Conservation (phyloP, 2,329 filamentous ascomycete species). For the Phyllosticta citrichinensis region DNA sequence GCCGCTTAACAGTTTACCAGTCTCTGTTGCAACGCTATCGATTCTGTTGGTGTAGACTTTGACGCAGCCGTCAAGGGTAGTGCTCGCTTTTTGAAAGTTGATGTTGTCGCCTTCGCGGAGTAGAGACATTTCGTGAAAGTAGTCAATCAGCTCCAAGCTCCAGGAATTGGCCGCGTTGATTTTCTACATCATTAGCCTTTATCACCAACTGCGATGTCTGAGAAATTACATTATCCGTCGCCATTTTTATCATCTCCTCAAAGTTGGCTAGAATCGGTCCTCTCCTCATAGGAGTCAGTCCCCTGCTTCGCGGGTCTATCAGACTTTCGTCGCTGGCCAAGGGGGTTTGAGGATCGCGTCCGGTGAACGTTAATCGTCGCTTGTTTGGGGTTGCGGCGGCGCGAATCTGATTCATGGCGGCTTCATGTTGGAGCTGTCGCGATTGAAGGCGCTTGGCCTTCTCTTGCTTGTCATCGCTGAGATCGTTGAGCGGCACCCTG, state of each 20-base stretch:
- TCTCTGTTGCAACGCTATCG: slow-evolving; percentile 96
- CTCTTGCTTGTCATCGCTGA: slow-evolving; percentile 92
- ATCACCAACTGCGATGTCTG: not conserved
- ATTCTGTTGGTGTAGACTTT: slow-evolving; percentile 99
- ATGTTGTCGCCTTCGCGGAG: slow-evolving; percentile 93
- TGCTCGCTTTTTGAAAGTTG: slow-evolving; percentile 98
- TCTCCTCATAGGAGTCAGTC: slow-evolving; percentile 90
- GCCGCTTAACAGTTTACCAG: slow-evolving; percentile 86
- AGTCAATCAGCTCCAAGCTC: slow-evolving; percentile 99
- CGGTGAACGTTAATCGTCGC: slow-evolving; percentile 46
- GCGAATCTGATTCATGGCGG: slow-evolving; percentile 86
- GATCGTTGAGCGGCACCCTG: slow-evolving; percentile 91
- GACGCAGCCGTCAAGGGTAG: slow-evolving; percentile 92
- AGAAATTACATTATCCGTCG: slow-evolving; percentile 66
- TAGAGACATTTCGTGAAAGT: slow-evolving; percentile 98
- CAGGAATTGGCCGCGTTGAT: slow-evolving; percentile 98
- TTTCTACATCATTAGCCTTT: slow-evolving; percentile 26
- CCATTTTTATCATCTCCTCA: slow-evolving; percentile 99
- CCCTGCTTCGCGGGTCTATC: slow-evolving; percentile 56
- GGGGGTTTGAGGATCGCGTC: slow-evolving; percentile 42
- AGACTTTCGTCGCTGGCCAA: slow-evolving; percentile 42
- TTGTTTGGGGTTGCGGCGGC: slow-evolving; percentile 63
- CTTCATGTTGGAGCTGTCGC: slow-evolving; percentile 78
- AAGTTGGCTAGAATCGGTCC: slow-evolving; percentile 93
- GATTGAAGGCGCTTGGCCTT: slow-evolving; percentile 81